A percentile compares a stretch with the other conserved stretches of the same genome.
Conservation (phyloP, 441 rosid species). For the Bruguiera hainesii region DNA sequence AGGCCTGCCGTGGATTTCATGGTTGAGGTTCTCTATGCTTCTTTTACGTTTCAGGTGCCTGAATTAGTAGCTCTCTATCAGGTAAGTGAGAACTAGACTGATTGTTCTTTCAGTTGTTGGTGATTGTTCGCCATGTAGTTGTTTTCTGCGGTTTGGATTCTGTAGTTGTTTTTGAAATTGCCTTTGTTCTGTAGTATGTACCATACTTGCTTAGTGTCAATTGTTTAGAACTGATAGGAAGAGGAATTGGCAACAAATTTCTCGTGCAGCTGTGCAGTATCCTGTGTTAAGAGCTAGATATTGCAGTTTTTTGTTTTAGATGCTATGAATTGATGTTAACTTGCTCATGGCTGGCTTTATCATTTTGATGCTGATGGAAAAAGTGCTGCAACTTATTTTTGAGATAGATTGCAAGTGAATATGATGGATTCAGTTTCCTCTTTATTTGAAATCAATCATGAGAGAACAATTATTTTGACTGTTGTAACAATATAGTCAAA, state of each 20-base stretch:
- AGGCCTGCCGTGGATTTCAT: constrained; percentile 64
- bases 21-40: constrained; percentile 66
- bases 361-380: background rate
- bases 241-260: too few relatives aligned
- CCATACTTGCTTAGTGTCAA: too few relatives aligned
- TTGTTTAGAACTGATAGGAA: too few relatives aligned
- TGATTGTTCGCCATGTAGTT: background rate
- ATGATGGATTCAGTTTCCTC: background rate
- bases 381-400: background rate
- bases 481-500: too few relatives aligned
- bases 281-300: background rate
- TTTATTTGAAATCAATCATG: background rate
- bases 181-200: too few relatives aligned
- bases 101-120: constrained; percentile 2
- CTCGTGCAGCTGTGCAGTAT: background rate
- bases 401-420: background rate
- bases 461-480: background rate
- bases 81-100: constrained; percentile 29
- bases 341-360: background rate
- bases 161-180: too few relatives aligned
- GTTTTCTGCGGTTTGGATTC: background rate
- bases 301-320: background rate
- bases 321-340: too few relatives aligned
- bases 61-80: constrained; percentile 64
- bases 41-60: constrained; percentile 59